These are phyloP conservation scores for Phlegmacium glaucopus DNA, from an alignment of 768 basidiomycete species.

Conservation along the genomic window DNA sequence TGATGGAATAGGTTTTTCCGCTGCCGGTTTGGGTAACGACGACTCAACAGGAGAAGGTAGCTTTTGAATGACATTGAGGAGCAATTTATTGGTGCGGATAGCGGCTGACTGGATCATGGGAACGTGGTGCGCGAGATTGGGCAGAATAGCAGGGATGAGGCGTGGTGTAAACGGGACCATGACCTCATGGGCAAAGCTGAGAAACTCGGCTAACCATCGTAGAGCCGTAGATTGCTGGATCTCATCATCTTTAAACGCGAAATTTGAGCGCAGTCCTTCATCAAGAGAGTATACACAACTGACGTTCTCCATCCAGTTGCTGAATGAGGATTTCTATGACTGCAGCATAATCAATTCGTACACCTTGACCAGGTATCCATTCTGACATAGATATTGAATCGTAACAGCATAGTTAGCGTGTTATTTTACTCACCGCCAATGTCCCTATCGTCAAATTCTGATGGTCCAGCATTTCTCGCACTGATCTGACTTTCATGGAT, in stretches of 20 bases:
- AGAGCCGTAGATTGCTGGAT: constrained; percentile 95
- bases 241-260: constrained; percentile 66
- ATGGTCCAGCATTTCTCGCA: constrained; percentile 36
- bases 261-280: not conserved
- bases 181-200: constrained; percentile 83
- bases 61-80: constrained; percentile 81
- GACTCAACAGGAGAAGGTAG: constrained; percentile 60
- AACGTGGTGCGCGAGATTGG: constrained; percentile 91
- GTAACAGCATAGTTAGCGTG: not conserved
- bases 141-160: constrained; percentile 88
- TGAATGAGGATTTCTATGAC: constrained; percentile 91
- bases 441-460: constrained; percentile 54
- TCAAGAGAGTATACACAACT: constrained; percentile 24
- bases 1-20: constrained; percentile 28
- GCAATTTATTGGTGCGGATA: constrained; percentile 77
- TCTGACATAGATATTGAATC: constrained; percentile 36
- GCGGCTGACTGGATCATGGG: constrained; percentile 87
- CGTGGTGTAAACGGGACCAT: constrained; percentile 94
- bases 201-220: constrained; percentile 88
- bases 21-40: constrained; percentile 16
- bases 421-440: constrained; percentile 51
- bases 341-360: constrained; percentile 84
- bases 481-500: constrained; percentile 38
- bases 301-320: constrained; percentile 83
- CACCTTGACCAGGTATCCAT: constrained; percentile 94